Base-by-base conservation (phyloP, 495 filamentous ascomycete genomes). In the Hypoxylon perforatum region DNA sequence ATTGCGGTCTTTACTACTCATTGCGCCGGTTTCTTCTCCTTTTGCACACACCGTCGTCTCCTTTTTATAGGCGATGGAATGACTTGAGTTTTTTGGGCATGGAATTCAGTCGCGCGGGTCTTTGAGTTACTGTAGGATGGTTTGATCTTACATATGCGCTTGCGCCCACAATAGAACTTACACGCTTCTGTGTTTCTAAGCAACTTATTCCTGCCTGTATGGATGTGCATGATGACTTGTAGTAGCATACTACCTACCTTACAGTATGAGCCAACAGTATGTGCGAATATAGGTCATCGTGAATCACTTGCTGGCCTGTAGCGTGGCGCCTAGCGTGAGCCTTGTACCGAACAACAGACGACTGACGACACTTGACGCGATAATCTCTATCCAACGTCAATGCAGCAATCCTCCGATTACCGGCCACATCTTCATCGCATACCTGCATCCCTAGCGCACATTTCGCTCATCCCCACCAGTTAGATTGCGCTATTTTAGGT, bases 91-190 rank as follows among this genome's bases (percentile, higher is more conserved):
- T 3, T 28, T 28, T 28, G 3, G 25, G 25, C 25, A 7, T 28
- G 25, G 25, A 28, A 28, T 33, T 33, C 30, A 10, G 30, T n/a
- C n/a, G n/a, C n/a, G n/a, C n/a, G 33, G 47, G 17, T 44, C 30
- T 52, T 28, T n/a, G 19, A 21, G 3, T 4, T 63, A 45, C 52
- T 46, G 14, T 52, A 51, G 61, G 53, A 57, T 53, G 14, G 41
- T 44, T 46, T 11, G 12, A 51, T 62, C 21, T 48, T 51, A 42
- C 36, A 44, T 61, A 56, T 54, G 46, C 51, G 28, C 39, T 42
- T 49, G 39, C 36, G 57, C 58, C 15, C 22, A 42, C 39, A 65
- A 57, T 61, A 57, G 41, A 64, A 60, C 14, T n/a, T n/a, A n/a
- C n/a, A 30, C 38, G 41, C 17, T n/a, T 53, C 53, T 35, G 21